Evolutionary conservation across 2,329 filamentous ascomycete genomes (phyloP).

Genomic region (Westerdykella sp.): DNA sequence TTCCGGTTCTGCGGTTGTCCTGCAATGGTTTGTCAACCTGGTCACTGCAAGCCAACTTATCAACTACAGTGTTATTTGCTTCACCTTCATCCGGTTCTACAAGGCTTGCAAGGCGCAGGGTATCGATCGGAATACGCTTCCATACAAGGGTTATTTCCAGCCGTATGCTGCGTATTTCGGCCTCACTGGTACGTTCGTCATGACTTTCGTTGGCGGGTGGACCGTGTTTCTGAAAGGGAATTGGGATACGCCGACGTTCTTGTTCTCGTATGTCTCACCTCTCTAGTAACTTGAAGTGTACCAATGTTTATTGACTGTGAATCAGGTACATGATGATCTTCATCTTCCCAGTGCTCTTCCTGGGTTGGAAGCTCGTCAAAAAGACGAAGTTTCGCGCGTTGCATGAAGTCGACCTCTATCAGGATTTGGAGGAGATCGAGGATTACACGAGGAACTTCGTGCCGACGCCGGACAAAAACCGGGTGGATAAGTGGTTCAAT

Average conservation of each 20-base stretch:
- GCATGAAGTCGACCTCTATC: slow-evolving; percentile 56
- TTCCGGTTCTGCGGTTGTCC: slow-evolving; percentile 60
- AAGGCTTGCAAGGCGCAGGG: slow-evolving; percentile 64
- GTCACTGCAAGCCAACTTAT: slow-evolving; percentile 62
- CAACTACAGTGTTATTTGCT: slow-evolving; percentile 50
- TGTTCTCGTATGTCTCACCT: slow-evolving; percentile 55
- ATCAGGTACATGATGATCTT: slow-evolving; percentile 62
- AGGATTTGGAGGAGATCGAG: slow-evolving; percentile 60
- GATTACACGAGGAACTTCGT: slow-evolving; percentile 60
- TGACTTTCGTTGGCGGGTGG: slow-evolving; percentile 71
- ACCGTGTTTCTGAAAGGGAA: slow-evolving; percentile 64
- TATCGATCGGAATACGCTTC: slow-evolving; percentile 59
- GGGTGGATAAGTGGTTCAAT: slow-evolving; percentile 39
- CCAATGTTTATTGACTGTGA: not conserved
- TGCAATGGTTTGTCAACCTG: slow-evolving; percentile 68
- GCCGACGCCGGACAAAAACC: slow-evolving; percentile 45
- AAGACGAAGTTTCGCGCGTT: slow-evolving; percentile 54
- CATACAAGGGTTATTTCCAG: slow-evolving; percentile 63
- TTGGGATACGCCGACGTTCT: slow-evolving; percentile 64
- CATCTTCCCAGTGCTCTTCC: slow-evolving; percentile 62
- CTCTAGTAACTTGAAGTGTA: not conserved
- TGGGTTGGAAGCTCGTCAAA: slow-evolving; percentile 66
- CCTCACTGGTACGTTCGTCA: slow-evolving; percentile 57
- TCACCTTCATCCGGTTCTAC: slow-evolving; percentile 67
- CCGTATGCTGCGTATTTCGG: slow-evolving; percentile 67